phyloP scores from a whole-genome alignment of 1,284 basidiomycete species.

The Vanrija sp. region DNA sequence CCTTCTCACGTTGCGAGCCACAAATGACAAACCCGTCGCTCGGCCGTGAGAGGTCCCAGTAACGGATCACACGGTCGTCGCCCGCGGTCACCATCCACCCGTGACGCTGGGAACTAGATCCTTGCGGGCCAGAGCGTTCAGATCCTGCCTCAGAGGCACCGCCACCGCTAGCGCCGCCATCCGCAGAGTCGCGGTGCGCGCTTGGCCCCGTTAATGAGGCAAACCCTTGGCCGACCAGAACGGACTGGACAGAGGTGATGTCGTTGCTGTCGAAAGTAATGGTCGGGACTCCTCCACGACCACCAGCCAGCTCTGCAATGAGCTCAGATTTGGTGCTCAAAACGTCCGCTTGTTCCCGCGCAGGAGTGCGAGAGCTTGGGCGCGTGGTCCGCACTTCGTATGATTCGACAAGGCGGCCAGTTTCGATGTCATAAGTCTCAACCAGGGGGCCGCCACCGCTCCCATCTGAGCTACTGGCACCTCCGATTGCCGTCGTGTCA shows the following conservation, averaged over 20 bases:
- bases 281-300: conserved; percentile 7
- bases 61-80: conserved; percentile 44
- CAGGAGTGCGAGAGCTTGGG: conserved; percentile 9
- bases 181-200: conserved; percentile 1
- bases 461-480: not conserved
- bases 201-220: conserved; percentile 22
- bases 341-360: conserved; percentile 11
- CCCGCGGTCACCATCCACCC: conserved; percentile 45
- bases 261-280: conserved; percentile 10
- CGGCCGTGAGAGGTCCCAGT: conserved; percentile 39
- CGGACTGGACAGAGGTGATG: conserved; percentile 18
- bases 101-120: conserved; percentile 22
- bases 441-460: conserved; percentile 24
- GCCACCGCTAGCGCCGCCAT: too few species aligned
- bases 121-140: conserved; percentile 11
- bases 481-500: not conserved
- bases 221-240: conserved; percentile 32
- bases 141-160: too few species aligned
- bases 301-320: conserved; percentile 27
- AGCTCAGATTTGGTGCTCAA: conserved; percentile 27
- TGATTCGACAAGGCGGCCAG: conserved; percentile 47
- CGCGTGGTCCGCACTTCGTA: conserved; percentile 34
- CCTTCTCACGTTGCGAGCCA: conserved; percentile 44
- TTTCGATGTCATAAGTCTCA: conserved; percentile 48
- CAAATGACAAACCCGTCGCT: conserved; percentile 43